Percentiles rank a stretch among this genome's conserved stretches.
Evolutionary conservation across 495 filamentous ascomycete genomes (phyloP).

Genomic region (Penicillium cinerascens): DNA sequence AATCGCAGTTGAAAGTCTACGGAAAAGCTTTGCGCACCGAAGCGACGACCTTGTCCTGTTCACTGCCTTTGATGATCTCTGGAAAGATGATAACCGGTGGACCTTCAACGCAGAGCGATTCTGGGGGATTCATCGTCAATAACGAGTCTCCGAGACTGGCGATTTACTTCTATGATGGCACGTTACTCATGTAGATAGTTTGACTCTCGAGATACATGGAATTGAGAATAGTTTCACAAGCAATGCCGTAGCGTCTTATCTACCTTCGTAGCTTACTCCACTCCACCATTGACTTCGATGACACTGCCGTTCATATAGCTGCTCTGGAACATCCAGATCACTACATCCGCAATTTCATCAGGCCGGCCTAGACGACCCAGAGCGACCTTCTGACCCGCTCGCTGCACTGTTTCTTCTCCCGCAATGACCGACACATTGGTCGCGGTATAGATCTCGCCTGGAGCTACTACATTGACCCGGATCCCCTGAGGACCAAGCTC

Average conservation of each 20-base stretch:
- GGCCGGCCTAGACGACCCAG: constrained; percentile 31
- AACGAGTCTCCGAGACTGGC: neutral
- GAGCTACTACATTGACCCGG: neutral
- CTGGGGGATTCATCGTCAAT: constrained; percentile 56
- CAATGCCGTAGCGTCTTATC: neutral
- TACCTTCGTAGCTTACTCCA: neutral
- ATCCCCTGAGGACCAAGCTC: neutral
- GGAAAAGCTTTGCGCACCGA: constrained; percentile 44
- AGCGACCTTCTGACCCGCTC: neutral
- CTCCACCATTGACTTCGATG: constrained; percentile 1
- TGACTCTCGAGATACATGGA: neutral
- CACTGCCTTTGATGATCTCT: constrained; percentile 69
- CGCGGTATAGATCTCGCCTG: neutral
- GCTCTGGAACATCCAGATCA: neutral
- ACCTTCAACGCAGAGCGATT: constrained; percentile 70
- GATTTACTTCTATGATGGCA: neutral
- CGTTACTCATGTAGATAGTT: constrained; percentile 6
- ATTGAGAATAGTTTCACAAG: neutral
- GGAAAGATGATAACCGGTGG: constrained; percentile 65
- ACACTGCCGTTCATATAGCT: constrained; percentile 3
- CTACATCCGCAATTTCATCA: constrained; percentile 11
- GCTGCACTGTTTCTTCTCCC: neutral
- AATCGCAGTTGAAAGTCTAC: constrained; percentile 60
- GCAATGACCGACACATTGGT: neutral
- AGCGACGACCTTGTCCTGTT: constrained; percentile 60